phyloP scores from a whole-genome alignment of 257 asterid species.

The Jaltomata sinuosa region DNA sequence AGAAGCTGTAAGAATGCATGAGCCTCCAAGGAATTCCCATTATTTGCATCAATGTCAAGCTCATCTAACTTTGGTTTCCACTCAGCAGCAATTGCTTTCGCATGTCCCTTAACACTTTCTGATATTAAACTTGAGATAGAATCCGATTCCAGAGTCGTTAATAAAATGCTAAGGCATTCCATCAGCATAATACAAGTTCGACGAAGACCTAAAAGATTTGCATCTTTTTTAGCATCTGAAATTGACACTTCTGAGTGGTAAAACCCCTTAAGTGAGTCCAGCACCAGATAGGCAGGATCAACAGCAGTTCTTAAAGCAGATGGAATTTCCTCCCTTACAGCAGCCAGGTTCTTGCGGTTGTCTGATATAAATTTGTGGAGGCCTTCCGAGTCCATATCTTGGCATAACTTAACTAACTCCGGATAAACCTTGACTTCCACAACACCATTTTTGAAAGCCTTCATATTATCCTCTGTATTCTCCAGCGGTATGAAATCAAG shows the following conservation, averaged over 20 bases:
- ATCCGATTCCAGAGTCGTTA: conserved; percentile 31
- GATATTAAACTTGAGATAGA: conserved; percentile 38
- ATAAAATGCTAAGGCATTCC: conserved; percentile 82
- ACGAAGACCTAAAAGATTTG: conserved; percentile 82
- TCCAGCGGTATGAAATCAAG: conserved; percentile 28
- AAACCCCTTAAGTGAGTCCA: conserved; percentile 88
- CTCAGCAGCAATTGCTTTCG: conserved; percentile 81
- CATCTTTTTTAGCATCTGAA: conserved; percentile 72
- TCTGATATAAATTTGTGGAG: conserved; percentile 93
- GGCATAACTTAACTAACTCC: conserved; percentile 71
- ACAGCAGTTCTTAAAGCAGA: conserved; percentile 65
- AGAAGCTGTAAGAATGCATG: conserved; percentile 95
- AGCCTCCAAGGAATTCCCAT: conserved; percentile 95
- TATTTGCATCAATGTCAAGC: conserved; percentile 86
- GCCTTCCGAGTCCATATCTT: conserved; percentile 77
- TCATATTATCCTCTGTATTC: conserved; percentile 17
- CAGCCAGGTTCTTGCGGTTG: conserved; percentile 82
- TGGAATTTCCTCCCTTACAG: conserved; percentile 82
- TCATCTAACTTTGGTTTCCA: conserved; percentile 92
- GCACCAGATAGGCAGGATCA: conserved; percentile 70
- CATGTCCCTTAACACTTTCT: conserved; percentile 55
- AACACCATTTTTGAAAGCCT: conserved; percentile 22
- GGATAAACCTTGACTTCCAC: conserved; percentile 65
- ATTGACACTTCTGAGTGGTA: conserved; percentile 44
- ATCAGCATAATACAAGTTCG: conserved; percentile 92